phyloP scores from a whole-genome alignment of 768 basidiomycete species.

The Termitomyces sp. region DNA sequence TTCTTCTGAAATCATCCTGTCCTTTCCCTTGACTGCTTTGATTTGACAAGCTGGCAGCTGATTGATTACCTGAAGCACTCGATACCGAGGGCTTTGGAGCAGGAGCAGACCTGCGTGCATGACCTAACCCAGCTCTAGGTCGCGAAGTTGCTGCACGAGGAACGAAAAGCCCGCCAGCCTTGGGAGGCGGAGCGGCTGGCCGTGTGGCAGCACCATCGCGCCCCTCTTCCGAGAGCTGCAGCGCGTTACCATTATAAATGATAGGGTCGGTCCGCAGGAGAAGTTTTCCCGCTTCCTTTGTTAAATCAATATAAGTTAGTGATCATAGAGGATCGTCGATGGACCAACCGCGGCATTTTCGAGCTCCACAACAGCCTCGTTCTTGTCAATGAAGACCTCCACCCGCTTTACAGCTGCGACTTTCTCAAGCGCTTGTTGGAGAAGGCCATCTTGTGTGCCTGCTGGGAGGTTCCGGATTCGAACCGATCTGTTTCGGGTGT shows the following conservation, averaged over 20 bases:
- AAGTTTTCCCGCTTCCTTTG: slow-evolving; percentile 80
- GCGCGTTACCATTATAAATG: slow-evolving; percentile 55
- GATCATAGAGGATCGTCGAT: not conserved
- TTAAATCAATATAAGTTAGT: not conserved
- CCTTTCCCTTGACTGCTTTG: slow-evolving; percentile 36
- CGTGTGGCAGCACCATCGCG: slow-evolving; percentile 27
- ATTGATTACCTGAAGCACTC: not conserved
- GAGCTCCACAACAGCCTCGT: slow-evolving; percentile 64
- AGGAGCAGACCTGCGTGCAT: slow-evolving; percentile 37
- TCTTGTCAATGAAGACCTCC: slow-evolving; percentile 62
- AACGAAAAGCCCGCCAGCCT: slow-evolving; percentile 54
- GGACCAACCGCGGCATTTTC: slow-evolving; percentile 59
- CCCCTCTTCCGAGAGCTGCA: slow-evolving; percentile 60
- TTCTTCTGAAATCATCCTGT: slow-evolving; percentile 85
- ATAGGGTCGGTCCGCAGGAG: slow-evolving; percentile 71
- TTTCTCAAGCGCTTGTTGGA: slow-evolving; percentile 90
- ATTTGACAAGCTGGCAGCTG: slow-evolving; percentile 19
- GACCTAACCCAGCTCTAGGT: slow-evolving; percentile 71
- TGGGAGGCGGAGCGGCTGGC: slow-evolving; percentile 31
- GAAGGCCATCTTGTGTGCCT: slow-evolving; percentile 81
- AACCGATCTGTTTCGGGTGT: slow-evolving; percentile 66
- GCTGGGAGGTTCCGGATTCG: slow-evolving; percentile 73
- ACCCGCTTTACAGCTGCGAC: slow-evolving; percentile 65
- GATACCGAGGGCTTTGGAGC: not conserved
- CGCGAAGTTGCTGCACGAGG: slow-evolving; percentile 63